Percentiles rank a stretch among this genome's conserved stretches.
These are phyloP conservation scores for Arabidopsis suecica DNA, from an alignment of 345 rosid genomes.

Conservation along the genomic window DNA sequence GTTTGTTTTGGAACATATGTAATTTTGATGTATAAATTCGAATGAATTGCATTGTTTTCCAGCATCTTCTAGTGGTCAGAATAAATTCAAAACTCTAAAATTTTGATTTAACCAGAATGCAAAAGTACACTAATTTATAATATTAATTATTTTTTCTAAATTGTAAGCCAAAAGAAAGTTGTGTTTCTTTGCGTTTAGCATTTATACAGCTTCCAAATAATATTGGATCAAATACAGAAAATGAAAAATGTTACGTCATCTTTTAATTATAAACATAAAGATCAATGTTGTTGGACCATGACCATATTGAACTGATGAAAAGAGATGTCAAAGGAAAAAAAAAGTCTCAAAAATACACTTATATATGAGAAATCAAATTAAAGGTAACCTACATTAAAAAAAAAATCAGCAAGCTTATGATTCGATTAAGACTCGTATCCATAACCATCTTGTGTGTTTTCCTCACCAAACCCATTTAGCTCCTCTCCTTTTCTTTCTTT, in stretches of 20 bases:
- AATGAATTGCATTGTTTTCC: conserved; percentile 1
- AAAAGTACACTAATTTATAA: background rate
- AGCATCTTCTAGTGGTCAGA: background rate
- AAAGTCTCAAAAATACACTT: background rate
- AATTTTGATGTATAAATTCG: background rate
- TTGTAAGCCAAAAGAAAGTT: background rate
- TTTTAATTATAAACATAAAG: background rate
- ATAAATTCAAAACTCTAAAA: background rate
- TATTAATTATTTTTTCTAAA: background rate
- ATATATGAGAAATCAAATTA: background rate
- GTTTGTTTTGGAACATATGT: background rate
- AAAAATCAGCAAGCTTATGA: conserved; percentile 41
- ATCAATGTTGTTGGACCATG: background rate
- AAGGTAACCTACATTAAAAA: background rate
- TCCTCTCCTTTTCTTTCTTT: background rate
- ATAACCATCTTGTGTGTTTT: conserved; percentile 31
- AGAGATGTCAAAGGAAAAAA: too few species aligned
- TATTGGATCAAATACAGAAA: background rate
- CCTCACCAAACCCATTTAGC: conserved; percentile 42
- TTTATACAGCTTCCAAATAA: conserved; percentile 3
- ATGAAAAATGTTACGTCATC: background rate
- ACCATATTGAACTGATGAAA: background rate
- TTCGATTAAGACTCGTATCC: conserved; percentile 38
- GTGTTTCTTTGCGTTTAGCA: background rate
- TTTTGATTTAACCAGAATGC: background rate